phyloP scores from a whole-genome alignment of 441 rosid species.

The Heliophila coronopifolia region DNA sequence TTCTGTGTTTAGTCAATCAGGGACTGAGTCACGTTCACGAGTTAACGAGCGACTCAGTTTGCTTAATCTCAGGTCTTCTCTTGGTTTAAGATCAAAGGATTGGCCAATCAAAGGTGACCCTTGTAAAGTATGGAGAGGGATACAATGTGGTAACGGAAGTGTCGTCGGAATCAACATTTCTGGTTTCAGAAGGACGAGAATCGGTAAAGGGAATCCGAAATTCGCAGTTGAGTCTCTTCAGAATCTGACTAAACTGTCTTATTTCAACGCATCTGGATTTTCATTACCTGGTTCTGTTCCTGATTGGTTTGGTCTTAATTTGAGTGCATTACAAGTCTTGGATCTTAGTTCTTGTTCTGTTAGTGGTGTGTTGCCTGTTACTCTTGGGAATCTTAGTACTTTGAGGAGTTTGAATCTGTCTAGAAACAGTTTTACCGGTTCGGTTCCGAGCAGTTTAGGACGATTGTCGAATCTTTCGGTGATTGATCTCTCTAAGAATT shows the following conservation, averaged over 20 bases:
- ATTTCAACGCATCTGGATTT: constrained; percentile 79
- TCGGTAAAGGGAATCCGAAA: constrained; percentile 57
- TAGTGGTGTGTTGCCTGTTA: constrained; percentile 53
- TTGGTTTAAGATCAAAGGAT: constrained; percentile 70
- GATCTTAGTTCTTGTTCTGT: constrained; percentile 77
- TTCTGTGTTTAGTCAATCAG: constrained; percentile 41
- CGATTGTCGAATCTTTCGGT: constrained; percentile 41
- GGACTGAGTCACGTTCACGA: constrained; percentile 24
- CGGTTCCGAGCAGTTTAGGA: constrained; percentile 56
- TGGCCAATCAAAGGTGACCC: constrained; percentile 87
- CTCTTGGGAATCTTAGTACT: constrained; percentile 58
- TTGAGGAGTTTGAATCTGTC: constrained; percentile 53
- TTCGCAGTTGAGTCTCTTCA: constrained; percentile 62
- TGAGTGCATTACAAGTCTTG: constrained; percentile 48
- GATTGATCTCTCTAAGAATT: constrained; percentile 66
- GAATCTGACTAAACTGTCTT: constrained; percentile 53
- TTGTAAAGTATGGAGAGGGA: constrained; percentile 68
- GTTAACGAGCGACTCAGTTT: constrained; percentile 48
- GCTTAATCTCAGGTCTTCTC: constrained; percentile 70
- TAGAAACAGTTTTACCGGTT: constrained; percentile 50
- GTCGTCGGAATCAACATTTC: constrained; percentile 65
- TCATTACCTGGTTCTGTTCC: constrained; percentile 74
- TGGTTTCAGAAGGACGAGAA: constrained; percentile 70
- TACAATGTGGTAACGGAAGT: constrained; percentile 55
- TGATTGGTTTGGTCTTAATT: constrained; percentile 59